Evolutionary conservation across 805 yeast genomes (phyloP), one percentile per base, ranked within the genome.

Genomic region (Saccharomycopsis sp.): DNA sequence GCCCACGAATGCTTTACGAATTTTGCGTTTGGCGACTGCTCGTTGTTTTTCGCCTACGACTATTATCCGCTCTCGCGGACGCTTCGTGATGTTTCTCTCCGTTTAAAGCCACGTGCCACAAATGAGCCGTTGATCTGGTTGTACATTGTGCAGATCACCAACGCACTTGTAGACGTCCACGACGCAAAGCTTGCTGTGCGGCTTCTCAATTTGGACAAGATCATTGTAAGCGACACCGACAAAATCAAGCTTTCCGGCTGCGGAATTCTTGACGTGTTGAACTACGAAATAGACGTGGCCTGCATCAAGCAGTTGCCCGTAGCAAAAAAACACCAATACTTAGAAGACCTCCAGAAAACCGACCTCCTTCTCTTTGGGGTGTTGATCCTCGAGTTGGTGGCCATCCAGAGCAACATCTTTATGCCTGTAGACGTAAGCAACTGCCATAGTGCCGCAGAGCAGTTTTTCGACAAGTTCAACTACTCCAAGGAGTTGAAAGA

Each of bases 1-100:
- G 72, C 90, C 3, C 79, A 81, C 50, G 97, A 91, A 67, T 90
- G 94, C 4, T 92, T 94, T 69, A 85, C 97, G 0, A 83, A 92
- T 3, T 80, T 90, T 57, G 86, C 90, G 3, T 94, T 94, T 73
- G 92, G 89, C 50, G 94, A 88, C 64, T 77, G 78, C 52, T 84
- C 94, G 0, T 75, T 94, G 57, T 79, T 90, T 48, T 74, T 91
- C 50, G 85, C 88, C 2, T 89, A 90, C 71, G 97, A 92, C 67
- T 94, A 83, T 69, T 88, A 79, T 69, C 97, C 99, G 23, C 75
- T 82, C 60, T 79, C 96, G 0, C 74, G 74, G 57, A 87, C 96
- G 1, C 72, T 92, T 52, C 73, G 76, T 57, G 96, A 90, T 61
- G 76, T 78, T 18, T 94, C 89, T 72, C 76, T 83, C 63, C 74